Evolutionary conservation across 1,139 yeast genomes (phyloP).

Genomic region (Lodderomyces orthopsilosis): DNA sequence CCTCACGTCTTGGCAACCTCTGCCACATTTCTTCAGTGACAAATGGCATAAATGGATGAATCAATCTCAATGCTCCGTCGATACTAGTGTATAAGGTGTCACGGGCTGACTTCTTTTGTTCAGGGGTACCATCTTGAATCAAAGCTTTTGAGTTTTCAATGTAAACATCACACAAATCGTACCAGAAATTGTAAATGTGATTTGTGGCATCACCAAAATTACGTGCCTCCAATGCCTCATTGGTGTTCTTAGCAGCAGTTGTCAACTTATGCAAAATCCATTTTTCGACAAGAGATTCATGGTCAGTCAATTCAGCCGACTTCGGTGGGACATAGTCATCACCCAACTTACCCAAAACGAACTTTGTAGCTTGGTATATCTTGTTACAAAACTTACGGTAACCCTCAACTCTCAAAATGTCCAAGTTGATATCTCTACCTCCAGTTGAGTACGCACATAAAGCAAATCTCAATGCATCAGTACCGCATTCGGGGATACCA

Average conservation of each 20-base stretch:
- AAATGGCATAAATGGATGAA: slow-evolving; percentile 98
- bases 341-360: slow-evolving; percentile 91
- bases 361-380: slow-evolving; percentile 98
- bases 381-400: slow-evolving; percentile 99
- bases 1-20: slow-evolving; percentile 85
- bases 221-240: slow-evolving; percentile 71
- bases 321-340: slow-evolving; percentile 82
- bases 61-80: slow-evolving; percentile 86
- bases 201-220: slow-evolving; percentile 88
- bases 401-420: slow-evolving; percentile 95
- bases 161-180: slow-evolving; percentile 94
- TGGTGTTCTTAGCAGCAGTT: slow-evolving; percentile 62
- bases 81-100: slow-evolving; percentile 91
- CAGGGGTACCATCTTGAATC: slow-evolving; percentile 85
- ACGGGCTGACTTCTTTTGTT: slow-evolving; percentile 83
- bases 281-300: slow-evolving; percentile 89
- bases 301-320: slow-evolving; percentile 58
- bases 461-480: slow-evolving; percentile 97
- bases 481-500: slow-evolving; percentile 99
- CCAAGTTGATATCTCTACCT: slow-evolving; percentile 96
- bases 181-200: slow-evolving; percentile 91
- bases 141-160: slow-evolving; percentile 94
- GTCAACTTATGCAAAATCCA: slow-evolving; percentile 93
- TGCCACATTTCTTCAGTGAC: slow-evolving; percentile 99
- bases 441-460: slow-evolving; percentile 98